Evolutionary conservation across 371 early-diverging fungal species (phyloP), one percentile per base, ranked within the genome.

Genomic region (Cladochytrium tenue): DNA sequence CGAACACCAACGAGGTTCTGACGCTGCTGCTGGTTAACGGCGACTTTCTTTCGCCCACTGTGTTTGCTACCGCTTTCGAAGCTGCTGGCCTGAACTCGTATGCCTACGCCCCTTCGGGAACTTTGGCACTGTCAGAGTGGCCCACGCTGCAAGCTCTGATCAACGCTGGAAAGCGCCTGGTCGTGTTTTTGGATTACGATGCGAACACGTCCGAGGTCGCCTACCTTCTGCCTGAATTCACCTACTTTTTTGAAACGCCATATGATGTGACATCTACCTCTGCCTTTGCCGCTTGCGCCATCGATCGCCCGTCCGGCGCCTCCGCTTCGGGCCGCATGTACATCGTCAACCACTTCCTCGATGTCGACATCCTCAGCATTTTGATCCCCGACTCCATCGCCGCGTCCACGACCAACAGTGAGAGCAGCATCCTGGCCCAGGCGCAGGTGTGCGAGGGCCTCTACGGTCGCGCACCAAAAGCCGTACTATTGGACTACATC

Each of bases 281-380:
- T 23, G 20, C 7, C 13, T 20, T 43, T 20, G 15, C 28, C 25
- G 25, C 7, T 15, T 55, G 56, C 56, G 15, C 56, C 56, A 28
- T 55, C 56, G 28, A 55, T 23, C 56, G 56, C 10, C 43, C 43
- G 20, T 43, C 43, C 13, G 43, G 43, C 43, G 43, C 43, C 43
- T 10, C 15, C 28, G 56, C 28, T 7, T 15, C 13, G 15, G 56
- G 56, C 56, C 7, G 28, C 10, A 55, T 55, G 56, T 7, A 23
- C 56, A 7, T 55, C 10, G 25, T 55, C 23, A 55, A 55, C 23
- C 56, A 55, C 56, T 55, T 25, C 25, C 56, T 55, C 25, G 56
- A 55, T 25, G 7, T 15, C 56, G 25, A 25, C 28, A 28, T 55
- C 25, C 28, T 55, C 56, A 25, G 56, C 7, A 55, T 55, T 55